Conservation (phyloP, 495 filamentous ascomycete species). For the Chaetomium cochliodes region DNA sequence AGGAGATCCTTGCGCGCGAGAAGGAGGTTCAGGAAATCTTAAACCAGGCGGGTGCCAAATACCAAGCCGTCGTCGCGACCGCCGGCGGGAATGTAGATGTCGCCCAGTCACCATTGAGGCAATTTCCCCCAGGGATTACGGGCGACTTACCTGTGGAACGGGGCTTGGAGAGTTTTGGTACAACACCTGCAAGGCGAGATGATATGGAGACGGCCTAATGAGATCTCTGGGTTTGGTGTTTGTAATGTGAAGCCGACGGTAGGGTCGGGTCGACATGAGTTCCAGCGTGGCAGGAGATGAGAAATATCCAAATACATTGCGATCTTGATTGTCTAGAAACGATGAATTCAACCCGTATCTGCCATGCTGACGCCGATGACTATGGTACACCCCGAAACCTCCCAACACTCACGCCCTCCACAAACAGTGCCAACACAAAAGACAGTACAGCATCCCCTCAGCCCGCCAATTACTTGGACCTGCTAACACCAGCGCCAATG, state of each 20-base stretch:
- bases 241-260: not conserved
- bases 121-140: conserved; percentile 32
- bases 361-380: conserved; percentile 8
- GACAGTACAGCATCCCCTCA: not conserved
- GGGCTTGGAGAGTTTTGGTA: conserved; percentile 62
- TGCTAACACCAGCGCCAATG: conserved; percentile 78
- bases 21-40: conserved; percentile 78
- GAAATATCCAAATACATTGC: conserved; percentile 7
- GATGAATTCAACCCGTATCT: conserved; percentile 5
- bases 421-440: not conserved
- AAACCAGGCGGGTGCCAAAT: conserved; percentile 78
- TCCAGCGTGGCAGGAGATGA: not conserved
- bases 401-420: not conserved
- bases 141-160: conserved; percentile 44
- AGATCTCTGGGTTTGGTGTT: too few species aligned
- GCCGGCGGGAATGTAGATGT: conserved; percentile 27
- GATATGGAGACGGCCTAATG: conserved; percentile 28
- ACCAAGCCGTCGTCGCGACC: conserved; percentile 47
- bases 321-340: conserved; percentile 10
- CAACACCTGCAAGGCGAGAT: conserved; percentile 52
- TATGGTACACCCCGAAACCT: conserved; percentile 15
- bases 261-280: not conserved
- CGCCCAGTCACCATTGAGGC: conserved; percentile 34
- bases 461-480: conserved; percentile 25
- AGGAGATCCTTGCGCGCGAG: conserved; percentile 69